These are phyloP conservation scores for Arthrobotrys conoides DNA, from an alignment of 2,329 filamentous ascomycete species.

Conservation along the genomic window DNA sequence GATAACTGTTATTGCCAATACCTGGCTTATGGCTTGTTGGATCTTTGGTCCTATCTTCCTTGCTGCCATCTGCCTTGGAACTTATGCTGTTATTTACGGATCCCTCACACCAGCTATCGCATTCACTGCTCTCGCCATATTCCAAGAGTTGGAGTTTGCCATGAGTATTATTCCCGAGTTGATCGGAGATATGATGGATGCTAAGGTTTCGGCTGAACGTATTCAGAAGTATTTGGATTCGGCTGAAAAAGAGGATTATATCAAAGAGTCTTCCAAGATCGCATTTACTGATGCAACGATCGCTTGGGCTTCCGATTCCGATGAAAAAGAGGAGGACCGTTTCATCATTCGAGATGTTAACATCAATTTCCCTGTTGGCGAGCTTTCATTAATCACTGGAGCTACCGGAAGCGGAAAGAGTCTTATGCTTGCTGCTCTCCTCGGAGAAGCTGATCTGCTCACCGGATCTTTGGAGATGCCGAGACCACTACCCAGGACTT, in stretches of 20 bases:
- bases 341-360: slow-evolving; percentile 78
- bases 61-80: slow-evolving; percentile 78
- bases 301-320: slow-evolving; percentile 80
- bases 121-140: slow-evolving; percentile 82
- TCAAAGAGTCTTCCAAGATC: slow-evolving; percentile 73
- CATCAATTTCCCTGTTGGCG: slow-evolving; percentile 76
- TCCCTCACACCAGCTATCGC: slow-evolving; percentile 79
- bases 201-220: slow-evolving; percentile 79
- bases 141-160: slow-evolving; percentile 80
- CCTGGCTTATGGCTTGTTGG: slow-evolving; percentile 76
- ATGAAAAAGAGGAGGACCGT: slow-evolving; percentile 72
- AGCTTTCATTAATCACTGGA: slow-evolving; percentile 79
- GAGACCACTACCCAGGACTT: slow-evolving; percentile 69
- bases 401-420: slow-evolving; percentile 85
- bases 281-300: slow-evolving; percentile 78
- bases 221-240: slow-evolving; percentile 80
- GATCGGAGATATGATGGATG: slow-evolving; percentile 79
- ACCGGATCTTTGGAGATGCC: slow-evolving; percentile 73
- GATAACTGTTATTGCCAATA: slow-evolving; percentile 76
- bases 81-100: slow-evolving; percentile 77
- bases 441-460: slow-evolving; percentile 81
- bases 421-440: slow-evolving; percentile 78
- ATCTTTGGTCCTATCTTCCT: slow-evolving; percentile 81
- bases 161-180: slow-evolving; percentile 80
- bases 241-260: slow-evolving; percentile 74